Base-by-base conservation (phyloP, 108 stramenopile species). In the Chaetoceros tenuissimus region DNA sequence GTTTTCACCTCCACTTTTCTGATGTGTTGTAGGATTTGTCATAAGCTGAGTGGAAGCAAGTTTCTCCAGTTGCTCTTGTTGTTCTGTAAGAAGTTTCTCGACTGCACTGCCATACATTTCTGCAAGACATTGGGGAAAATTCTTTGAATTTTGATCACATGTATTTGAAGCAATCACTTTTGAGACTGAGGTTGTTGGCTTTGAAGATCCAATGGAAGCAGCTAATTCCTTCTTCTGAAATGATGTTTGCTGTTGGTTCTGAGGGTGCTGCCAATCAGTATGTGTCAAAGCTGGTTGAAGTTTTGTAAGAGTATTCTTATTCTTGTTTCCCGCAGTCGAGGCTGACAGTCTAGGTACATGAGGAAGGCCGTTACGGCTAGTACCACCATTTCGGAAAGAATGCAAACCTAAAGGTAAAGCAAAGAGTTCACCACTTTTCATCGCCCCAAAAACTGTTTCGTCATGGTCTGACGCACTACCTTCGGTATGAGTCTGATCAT, bases 361-460 rank as follows among this genome's bases (percentile, higher is more conserved):
- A 16, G 56, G 10, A 57, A 57, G 40, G n/a, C 21, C 56, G 5
- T 21, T 20, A 7, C 48, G 5, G n/a, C n/a, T n/a, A 16, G 51
- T 18, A 63, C 63, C 22, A 51, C 66, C 27, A 25, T 48, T 22
- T 53, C 60, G 46, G 57, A 65, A 55, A 52, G 43, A 26, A 44
- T 53, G 74, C 56, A 28, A 61, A 8, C 82, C 79, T 23, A 87
- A 46, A 20, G 84, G 85, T 55, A 92, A 64, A 19, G 89, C 85
- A 60, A 77, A 92, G 0, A 92, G 66, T 31, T 92, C 79, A 3
- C 89, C 89, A 74, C 59, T 75, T 19, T 72, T 48, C 43, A 87
- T 52, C 0, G 80, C 59, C 24, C 81, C 81, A 46, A 91, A 79
- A 51, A 91, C 70, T 8, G 83, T 71, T 28, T 73, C 53, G 8